Conservation (phyloP, 257 asterid species). For the Salvia splendens region DNA sequence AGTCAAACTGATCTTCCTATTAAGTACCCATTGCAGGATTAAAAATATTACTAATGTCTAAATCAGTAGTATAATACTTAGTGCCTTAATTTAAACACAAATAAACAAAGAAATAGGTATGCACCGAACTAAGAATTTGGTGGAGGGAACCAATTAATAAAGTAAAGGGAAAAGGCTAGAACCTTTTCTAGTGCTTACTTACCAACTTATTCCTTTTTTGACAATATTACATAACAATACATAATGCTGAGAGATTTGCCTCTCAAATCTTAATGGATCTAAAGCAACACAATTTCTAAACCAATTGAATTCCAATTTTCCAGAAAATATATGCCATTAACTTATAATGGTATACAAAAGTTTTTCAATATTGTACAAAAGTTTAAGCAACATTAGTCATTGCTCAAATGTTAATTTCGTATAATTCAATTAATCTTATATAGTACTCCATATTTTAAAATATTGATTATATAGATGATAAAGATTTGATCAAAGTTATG, state of each 20-base stretch:
- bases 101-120: not conserved
- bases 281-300: constrained; percentile 30
- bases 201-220: constrained; percentile 43
- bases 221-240: constrained; percentile 11
- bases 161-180: constrained; percentile 14
- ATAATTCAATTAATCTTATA: too few relatives aligned
- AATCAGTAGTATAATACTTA: not conserved
- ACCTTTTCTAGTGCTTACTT: constrained; percentile 40
- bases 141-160: constrained; percentile 13
- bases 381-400: too few relatives aligned
- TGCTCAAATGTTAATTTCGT: too few relatives aligned
- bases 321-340: too few relatives aligned
- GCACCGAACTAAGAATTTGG: constrained; percentile 9
- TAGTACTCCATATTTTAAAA: too few relatives aligned
- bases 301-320: constrained; percentile 13
- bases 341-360: too few relatives aligned
- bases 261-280: constrained; percentile 14
- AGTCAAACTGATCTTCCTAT: too few relatives aligned
- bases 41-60: too few relatives aligned
- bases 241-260: constrained; percentile 11
- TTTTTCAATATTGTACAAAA: constrained; percentile 3
- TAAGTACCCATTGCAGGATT: too few relatives aligned
- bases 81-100: not conserved
- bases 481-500: too few relatives aligned
- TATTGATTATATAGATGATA: too few relatives aligned